Base-by-base conservation (phyloP, 2,329 filamentous ascomycete species). In the Aspergillus ruber region DNA sequence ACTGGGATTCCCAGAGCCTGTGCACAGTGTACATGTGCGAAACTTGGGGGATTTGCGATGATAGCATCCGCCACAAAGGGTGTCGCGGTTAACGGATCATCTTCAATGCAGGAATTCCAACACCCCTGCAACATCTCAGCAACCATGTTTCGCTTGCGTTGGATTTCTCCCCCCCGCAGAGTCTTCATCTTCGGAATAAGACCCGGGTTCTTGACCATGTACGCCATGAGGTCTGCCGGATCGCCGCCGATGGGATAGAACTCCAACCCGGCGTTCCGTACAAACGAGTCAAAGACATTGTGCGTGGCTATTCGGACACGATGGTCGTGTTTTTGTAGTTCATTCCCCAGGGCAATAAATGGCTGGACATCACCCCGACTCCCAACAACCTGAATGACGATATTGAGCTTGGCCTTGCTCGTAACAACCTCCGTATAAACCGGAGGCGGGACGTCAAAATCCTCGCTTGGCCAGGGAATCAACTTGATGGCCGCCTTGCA, bases 171-270 rank as follows among this genome's bases (percentile, higher is more conserved):
- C 10, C 64, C 62, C 4, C 64, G 59, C 3, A 72, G 47, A 20
- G 64, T 68, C 13, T 62, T 54, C 46, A 70, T 64, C 44, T 57
- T 65, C 45, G 61, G 68, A n/a, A 67, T 65, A 44, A 76, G 52
- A 0, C 72, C 69, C 0, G 73, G 72, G 35, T 75, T 75, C 51
- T 73, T 73, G 18, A 75, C 72, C 74, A 77, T 77, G 49, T 70
- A 76, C 0, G 72, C 72, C 74, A 77, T 77, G 13, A 77, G 51
- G n/a, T 69, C 63, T 10, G 75, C 71, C 0, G 79, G 78, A 45
- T 81, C 74, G 3, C 79, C 79, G 3, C 79, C 79, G 10, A 82
- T 80, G 8, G 70, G 69, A 54, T 75, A 82, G 56, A 82, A 82
- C 48, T 81, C 79, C 7, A 82, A 58, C 0, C 74, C 76, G n/a